phyloP scores from a whole-genome alignment of 2,329 filamentous ascomycete species.

The Fusarium duplospermum region DNA sequence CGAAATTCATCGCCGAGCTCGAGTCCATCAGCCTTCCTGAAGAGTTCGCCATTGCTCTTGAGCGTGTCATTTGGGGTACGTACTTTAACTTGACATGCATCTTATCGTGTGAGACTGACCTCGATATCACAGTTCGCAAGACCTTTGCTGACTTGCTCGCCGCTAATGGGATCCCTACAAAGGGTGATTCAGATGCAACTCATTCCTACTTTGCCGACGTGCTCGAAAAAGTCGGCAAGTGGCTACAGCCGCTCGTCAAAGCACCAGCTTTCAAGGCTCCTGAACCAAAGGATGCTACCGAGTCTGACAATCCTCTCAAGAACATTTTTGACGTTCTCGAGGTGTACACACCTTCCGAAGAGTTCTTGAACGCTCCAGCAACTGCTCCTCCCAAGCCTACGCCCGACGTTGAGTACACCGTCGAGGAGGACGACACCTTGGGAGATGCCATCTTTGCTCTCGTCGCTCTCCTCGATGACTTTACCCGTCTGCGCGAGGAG shows the following conservation, averaged over 20 bases:
- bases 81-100: background rate
- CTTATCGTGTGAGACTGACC: background rate
- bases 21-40: constrained; percentile 22
- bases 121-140: constrained; percentile 11
- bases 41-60: constrained; percentile 17
- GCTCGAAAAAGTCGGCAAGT: constrained; percentile 32
- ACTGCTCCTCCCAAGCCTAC: background rate
- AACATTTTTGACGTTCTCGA: constrained; percentile 27
- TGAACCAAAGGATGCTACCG: background rate
- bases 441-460: constrained; percentile 26
- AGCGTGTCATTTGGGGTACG: constrained; percentile 29
- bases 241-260: constrained; percentile 28
- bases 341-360: constrained; percentile 28
- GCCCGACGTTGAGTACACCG: constrained; percentile 7
- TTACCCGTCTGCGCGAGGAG: constrained; percentile 5
- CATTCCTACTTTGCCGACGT: constrained; percentile 35
- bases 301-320: background rate
- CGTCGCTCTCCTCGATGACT: constrained; percentile 15
- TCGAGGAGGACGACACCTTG: constrained; percentile 20
- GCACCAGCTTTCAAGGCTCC: background rate
- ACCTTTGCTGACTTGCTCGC: constrained; percentile 20
- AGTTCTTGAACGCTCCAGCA: constrained; percentile 29
- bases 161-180: background rate
- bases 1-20: constrained; percentile 15
- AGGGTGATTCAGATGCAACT: background rate